These are phyloP conservation scores for Malbranchea zuffiana DNA, from an alignment of 2,329 filamentous ascomycete species.

Conservation along the genomic window DNA sequence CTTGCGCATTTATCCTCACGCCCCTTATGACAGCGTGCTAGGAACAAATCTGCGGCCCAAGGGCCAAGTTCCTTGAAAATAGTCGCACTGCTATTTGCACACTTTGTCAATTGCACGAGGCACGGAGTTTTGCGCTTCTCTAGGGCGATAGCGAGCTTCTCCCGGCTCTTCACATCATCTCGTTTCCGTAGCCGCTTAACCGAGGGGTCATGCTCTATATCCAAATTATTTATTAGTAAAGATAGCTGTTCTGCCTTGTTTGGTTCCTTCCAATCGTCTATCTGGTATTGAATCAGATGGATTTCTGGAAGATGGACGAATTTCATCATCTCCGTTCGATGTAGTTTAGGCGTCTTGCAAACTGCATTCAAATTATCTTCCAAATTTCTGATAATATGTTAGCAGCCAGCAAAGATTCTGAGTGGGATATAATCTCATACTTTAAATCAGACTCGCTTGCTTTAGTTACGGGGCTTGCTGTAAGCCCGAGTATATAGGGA, in stretches of 20 bases:
- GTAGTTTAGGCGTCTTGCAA: constrained; percentile 56
- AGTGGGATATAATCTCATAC: constrained; percentile 20
- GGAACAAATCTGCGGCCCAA: constrained; percentile 60
- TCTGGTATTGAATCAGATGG: constrained; percentile 25
- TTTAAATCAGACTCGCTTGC: constrained; percentile 46
- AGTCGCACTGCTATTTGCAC: constrained; percentile 42
- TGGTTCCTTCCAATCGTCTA: constrained; percentile 10
- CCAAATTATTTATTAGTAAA: constrained; percentile 34
- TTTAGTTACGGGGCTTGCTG: constrained; percentile 64
- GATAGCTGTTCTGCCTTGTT: constrained; percentile 16
- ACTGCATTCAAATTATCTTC: constrained; percentile 60
- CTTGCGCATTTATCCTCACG: constrained; percentile 17
- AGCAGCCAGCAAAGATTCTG: not conserved
- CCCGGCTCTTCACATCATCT: constrained; percentile 21
- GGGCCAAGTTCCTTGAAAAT: constrained; percentile 50
- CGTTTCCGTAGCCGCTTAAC: constrained; percentile 39
- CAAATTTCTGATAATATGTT: constrained; percentile 36
- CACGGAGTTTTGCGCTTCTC: constrained; percentile 29
- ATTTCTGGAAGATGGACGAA: constrained; percentile 58
- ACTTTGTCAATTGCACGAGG: constrained; percentile 45
- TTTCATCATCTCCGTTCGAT: constrained; percentile 58
- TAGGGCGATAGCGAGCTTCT: constrained; percentile 21
- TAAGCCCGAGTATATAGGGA: constrained; percentile 66
- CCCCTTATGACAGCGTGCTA: constrained; percentile 40
- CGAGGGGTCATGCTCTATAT: constrained; percentile 52